These are phyloP conservation scores for Yamadazyma paraphyllophila DNA, from an alignment of 805 yeast species.

Conservation along the genomic window DNA sequence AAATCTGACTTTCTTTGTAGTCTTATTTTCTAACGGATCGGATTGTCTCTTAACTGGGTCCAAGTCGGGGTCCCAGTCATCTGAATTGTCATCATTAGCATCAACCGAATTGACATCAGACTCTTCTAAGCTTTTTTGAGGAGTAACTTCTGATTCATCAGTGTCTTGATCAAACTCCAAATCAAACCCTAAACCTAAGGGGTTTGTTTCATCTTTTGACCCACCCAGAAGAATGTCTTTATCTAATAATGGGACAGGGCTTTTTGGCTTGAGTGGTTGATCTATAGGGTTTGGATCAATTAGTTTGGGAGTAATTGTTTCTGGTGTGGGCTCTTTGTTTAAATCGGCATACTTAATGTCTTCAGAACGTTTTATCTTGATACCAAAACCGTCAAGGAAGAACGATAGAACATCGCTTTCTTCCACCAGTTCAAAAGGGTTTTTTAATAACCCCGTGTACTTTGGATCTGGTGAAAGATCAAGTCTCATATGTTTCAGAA, in stretches of 20 bases:
- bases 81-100: background rate
- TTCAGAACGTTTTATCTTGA: conserved; percentile 2
- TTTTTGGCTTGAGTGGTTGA: no score
- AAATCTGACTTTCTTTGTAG: conserved; percentile 34
- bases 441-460: conserved; percentile 5
- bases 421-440: conserved; percentile 11
- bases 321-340: conserved; percentile 1
- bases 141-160: background rate
- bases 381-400: conserved; percentile 11
- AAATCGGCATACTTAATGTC: background rate
- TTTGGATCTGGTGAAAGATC: conserved; percentile 11
- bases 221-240: background rate
- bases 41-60: background rate
- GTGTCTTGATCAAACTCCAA: conserved; percentile 8
- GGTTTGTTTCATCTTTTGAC: background rate
- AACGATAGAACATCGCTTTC: conserved; percentile 11
- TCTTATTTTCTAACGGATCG: conserved; percentile 4
- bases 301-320: background rate
- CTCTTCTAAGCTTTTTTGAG: background rate
- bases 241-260: no score
- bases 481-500: conserved; percentile 11
- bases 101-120: background rate
- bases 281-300: background rate
- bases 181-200: conserved; percentile 10
- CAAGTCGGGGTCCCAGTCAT: background rate